Evolutionary conservation across 805 yeast species (phyloP).

Genomic region (Saccharomycopsis amapae): DNA sequence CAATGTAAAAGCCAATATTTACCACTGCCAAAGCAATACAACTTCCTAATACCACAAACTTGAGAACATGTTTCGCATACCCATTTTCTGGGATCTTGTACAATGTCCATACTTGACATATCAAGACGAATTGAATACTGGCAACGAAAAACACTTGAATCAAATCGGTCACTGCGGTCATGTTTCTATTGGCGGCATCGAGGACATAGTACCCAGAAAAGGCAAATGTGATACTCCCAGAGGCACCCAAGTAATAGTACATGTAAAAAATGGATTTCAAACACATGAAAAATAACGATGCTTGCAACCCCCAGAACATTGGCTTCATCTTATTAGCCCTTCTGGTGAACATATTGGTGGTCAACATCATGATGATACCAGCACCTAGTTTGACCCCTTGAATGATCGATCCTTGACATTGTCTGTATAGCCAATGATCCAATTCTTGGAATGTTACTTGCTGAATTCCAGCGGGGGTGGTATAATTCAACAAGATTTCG

Average conservation of each 20-base stretch:
- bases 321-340: constrained; percentile 57
- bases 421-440: constrained; percentile 32
- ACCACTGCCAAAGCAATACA: constrained; percentile 43
- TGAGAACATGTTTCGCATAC: constrained; percentile 1
- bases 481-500: constrained; percentile 32
- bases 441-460: constrained; percentile 36
- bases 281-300: constrained; percentile 47
- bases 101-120: constrained; percentile 65
- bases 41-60: constrained; percentile 29
- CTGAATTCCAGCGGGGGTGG: constrained; percentile 36
- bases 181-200: constrained; percentile 33
- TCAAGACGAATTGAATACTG: constrained; percentile 56
- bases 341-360: constrained; percentile 40
- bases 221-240: constrained; percentile 39
- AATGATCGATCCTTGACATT: constrained; percentile 36
- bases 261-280: constrained; percentile 57
- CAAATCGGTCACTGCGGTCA: constrained; percentile 56
- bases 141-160: constrained; percentile 53
- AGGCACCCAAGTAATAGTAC: constrained; percentile 46
- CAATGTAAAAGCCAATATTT: constrained; percentile 53
- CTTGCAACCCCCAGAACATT: constrained; percentile 58
- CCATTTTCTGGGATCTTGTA: constrained; percentile 43
- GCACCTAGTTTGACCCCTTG: constrained; percentile 57
- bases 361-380: constrained; percentile 38
- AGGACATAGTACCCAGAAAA: constrained; percentile 38